These are phyloP conservation scores for Oryza nivara DNA, from an alignment of 176 grass and related monocot genomes.

Conservation along the genomic window DNA sequence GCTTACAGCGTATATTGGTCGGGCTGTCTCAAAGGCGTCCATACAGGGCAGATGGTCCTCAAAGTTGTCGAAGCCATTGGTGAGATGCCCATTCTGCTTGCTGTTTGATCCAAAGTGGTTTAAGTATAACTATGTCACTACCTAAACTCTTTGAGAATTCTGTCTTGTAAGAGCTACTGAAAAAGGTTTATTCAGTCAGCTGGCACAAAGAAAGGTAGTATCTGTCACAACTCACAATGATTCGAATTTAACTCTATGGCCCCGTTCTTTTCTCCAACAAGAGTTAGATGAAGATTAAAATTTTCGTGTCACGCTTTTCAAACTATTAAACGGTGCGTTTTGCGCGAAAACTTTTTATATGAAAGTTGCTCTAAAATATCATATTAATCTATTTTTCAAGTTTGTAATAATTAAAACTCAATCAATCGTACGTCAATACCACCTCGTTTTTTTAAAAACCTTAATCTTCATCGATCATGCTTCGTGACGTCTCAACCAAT, in stretches of 20 bases:
- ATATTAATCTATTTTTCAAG: no score
- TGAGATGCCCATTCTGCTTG: slow-evolving; percentile 27
- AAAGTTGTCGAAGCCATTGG: slow-evolving; percentile 94
- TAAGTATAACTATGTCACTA: neutral
- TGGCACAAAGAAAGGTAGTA: neutral
- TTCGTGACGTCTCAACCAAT: neutral
- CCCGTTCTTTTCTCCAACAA: no score
- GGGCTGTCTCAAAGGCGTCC: slow-evolving; percentile 69
- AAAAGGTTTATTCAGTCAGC: neutral
- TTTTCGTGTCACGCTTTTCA: no score
- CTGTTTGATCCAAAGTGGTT: neutral
- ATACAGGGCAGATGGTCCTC: slow-evolving; percentile 95
- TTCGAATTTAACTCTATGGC: neutral
- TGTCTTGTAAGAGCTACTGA: neutral
- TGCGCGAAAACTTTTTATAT: no score
- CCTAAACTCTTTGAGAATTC: neutral
- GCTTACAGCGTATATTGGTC: slow-evolving; percentile 90
- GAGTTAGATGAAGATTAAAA: no score
- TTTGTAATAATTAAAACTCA: no score
- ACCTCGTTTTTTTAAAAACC: no score
- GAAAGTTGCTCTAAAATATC: no score
- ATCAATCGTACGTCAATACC: no score
- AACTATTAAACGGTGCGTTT: no score
- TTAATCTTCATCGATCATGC: no score
- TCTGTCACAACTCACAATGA: neutral